Evolutionary conservation across 208 protist genomes (phyloP), one percentile per base, ranked within the genome.

Genomic region (Trypanosoma brucei): DNA sequence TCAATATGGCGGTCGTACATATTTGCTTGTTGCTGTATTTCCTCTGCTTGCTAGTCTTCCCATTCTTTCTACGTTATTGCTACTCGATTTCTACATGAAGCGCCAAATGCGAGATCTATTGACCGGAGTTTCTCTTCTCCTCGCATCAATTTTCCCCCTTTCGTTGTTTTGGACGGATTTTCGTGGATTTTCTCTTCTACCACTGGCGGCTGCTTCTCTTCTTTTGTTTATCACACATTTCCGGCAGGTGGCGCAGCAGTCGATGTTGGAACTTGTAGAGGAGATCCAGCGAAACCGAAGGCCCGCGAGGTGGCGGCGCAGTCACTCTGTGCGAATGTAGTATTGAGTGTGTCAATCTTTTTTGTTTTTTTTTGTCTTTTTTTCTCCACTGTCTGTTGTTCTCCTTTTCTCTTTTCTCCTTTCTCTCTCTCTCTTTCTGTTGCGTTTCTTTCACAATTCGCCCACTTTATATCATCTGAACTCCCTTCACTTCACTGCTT

Each of bases 121-220:
- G 8, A 83, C 82, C n/a, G 75, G 74, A 49, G 7, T 71, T 11
- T 88, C 79, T 46, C 70, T 90, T 7, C 75, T 84, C 34, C 63
- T 79, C 36, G 77, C 79, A 0, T 67, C 69, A 54, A 59, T 93
- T 7, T 93, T 81, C 72, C 87, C 87, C 9, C 45, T 85, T 3
- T 87, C 75, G 3, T 62, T 91, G 9, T 46, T 89, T 36, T 56
- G 75, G 58, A 73, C 42, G 62, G 77, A 89, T 35, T 89, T 89
- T 45, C 71, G 84, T 11, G 87, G 87, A 0, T 76, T 77, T 39
- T 79, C 62, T 46, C 40, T 88, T 40, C 67, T 91, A 11, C 84
- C 87, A 0, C 72, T 89, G 6, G 79, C 77, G 9, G 50, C 62
- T 1, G 73, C 87, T 0, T 76, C 78, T 8, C 79, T 84, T 44